Base-by-base conservation (phyloP, 2,329 filamentous ascomycete genomes). In the Alternaria sp. region DNA sequence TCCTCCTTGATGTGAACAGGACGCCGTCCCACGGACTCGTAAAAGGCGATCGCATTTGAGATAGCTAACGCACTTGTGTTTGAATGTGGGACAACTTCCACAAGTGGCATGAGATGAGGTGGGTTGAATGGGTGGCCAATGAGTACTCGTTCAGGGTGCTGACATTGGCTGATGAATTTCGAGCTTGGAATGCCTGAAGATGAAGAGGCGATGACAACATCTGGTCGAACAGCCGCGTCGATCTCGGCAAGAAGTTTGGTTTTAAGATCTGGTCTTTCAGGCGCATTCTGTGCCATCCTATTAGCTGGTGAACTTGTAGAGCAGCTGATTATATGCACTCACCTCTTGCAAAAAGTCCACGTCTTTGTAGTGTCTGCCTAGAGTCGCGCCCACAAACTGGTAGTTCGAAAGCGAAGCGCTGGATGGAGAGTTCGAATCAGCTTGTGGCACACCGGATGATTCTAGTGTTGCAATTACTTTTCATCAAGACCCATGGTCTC, bases 121-220 rank as follows among this genome's bases (percentile, higher is more conserved):
- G 83, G 83, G 64, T 85, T 84, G 74, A 84, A 84, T 0, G 83
- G 83, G 65, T 85, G 83, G 5, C 82, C 82, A 25, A 85, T 78
- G 15, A 56, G 25, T 4, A 56, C 18, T 12, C 81, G 75, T 20
- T 68, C 71, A 0, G 80, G 78, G 30, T 74, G 66, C 18, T 65
- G 60, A 4, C 68, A 61, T n/a, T 71, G 70, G 54, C 78, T 74
- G 47, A 68, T 72, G 33, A 73, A 77, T n/a, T 37, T 37, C 15
- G 33, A 37, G 71, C 67, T 77, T 2, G 77, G 79, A 9, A 82
- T 69, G 14, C 81, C 81, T 8, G 78, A 81, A 5, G 79, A 81
- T 6, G 78, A 80, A 1, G 80, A 79, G 2, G 81, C 80, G 45
- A 84, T 81, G 54, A 83, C 76, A 2, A 78, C 75, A 23, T 78